Base-by-base conservation (phyloP, 352 stramenopile genomes). In the Salisapilia sapeloensis region DNA sequence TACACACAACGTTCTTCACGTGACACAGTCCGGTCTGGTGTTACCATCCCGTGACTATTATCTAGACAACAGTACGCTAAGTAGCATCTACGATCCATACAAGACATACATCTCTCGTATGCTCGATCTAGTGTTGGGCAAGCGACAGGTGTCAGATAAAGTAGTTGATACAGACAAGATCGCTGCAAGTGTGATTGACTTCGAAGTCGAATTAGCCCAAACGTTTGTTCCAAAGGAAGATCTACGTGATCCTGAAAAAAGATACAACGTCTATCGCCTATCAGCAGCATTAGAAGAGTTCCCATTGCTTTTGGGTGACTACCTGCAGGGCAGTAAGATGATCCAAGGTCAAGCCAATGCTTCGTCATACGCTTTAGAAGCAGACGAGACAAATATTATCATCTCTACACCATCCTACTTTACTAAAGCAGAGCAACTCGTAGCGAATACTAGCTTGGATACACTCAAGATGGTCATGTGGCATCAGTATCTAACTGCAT, bases 21-120 rank as follows among this genome's bases (percentile, higher is more conserved):
- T 90, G 4, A 74, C 54, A 11, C 84, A 96, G 42, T 60, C 28
- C 2, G 70, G 86, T 1, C 56, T 97, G n/a, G 71, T 65, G 22
- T 48, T 97, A 8, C 85, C 85, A 0, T 80, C 94, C 45, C 64
- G 58, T 2, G 53, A 92, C 46, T 96, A 97, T 40, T 97, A 97
- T 47, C 61, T 95, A 30, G 78, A 97, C 40, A n/a, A n/a, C n/a
- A n/a, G n/a, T n/a, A n/a, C n/a, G n/a, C n/a, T n/a, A n/a, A n/a
- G n/a, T n/a, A n/a, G n/a, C n/a, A n/a, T n/a, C n/a, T n/a, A n/a
- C n/a, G n/a, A n/a, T n/a, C n/a, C n/a, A n/a, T n/a, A n/a, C n/a
- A n/a, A n/a, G n/a, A n/a, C n/a, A n/a, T n/a, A n/a, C n/a, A n/a
- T n/a, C n/a, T n/a, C n/a, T n/a, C n/a, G n/a, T n/a, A n/a, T n/a